Percentiles rank a stretch among this genome's conserved stretches.
Evolutionary conservation across 192 early-diverging fungal genomes (phyloP).

Genomic region (Coemansia sp.): DNA sequence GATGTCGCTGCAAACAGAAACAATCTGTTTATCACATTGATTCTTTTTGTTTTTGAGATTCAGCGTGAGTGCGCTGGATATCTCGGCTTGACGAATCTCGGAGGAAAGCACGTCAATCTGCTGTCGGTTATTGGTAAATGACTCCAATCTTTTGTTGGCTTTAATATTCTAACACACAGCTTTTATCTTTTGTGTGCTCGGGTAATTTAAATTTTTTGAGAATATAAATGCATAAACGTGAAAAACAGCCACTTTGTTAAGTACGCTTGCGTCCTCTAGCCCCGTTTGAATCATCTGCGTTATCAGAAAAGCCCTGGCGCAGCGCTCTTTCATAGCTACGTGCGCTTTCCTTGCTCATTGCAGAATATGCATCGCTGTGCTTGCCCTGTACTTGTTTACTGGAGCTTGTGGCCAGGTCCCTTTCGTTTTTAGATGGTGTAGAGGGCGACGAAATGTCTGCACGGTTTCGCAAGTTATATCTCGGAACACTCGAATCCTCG

Average conservation of each 20-base stretch:
- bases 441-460: not conserved
- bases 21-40: constrained; percentile 51
- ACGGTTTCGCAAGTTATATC: constrained; percentile 38
- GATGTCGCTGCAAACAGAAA: constrained; percentile 57
- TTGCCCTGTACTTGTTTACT: constrained; percentile 7
- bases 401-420: not conserved
- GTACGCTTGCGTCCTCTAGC: constrained; percentile 30
- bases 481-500: constrained; percentile 12
- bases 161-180: not conserved
- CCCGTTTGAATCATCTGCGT: not conserved
- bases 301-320: constrained; percentile 3
- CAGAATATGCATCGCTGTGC: not conserved
- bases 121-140: constrained; percentile 56
- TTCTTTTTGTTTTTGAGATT: constrained; percentile 59
- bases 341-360: constrained; percentile 20
- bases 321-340: constrained; percentile 26
- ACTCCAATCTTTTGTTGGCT: not conserved
- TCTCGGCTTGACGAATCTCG: constrained; percentile 59
- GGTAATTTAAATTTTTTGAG: not conserved
- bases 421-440: not conserved
- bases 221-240: not conserved
- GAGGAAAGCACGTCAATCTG: constrained; percentile 56
- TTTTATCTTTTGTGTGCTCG: constrained; percentile 5
- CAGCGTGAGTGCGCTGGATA: constrained; percentile 59
- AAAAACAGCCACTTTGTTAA: not conserved